Base-by-base conservation (phyloP, 1,139 yeast species). In the Kodamaea sp. region DNA sequence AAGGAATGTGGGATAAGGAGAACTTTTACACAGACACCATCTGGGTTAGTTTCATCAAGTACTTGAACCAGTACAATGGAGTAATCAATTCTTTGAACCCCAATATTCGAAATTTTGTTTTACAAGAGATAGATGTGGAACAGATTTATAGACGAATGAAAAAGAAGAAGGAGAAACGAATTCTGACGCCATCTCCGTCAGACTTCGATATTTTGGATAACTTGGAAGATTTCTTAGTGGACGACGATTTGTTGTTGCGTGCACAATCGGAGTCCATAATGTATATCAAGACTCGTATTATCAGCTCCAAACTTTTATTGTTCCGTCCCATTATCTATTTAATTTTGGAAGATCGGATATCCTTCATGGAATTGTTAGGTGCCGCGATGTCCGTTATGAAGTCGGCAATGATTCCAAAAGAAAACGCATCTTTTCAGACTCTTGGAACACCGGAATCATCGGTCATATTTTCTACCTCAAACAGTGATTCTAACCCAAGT, bases 241-340 rank as follows among this genome's bases (percentile, higher is more conserved):
- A 64, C 38, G 67, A 63, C 30, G 68, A 64, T 34, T 43, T 63
- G 28, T 45, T 65, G 26, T 46, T 63, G 27, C 55, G 59, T 24
- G 61, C 68, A 1, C 71, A 66, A 44, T 61, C 68, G 1, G 73
- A 67, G 41, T 51, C 63, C 7, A 59, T 68, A 19, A 64, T 67
- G 60, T 67, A 55, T 44, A 65, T 66, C 31, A 67, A 68, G 39
- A 65, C 72, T 2, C 46, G 74, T 31, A 56, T 68, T 7, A 35
- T 68, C 7, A 39, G 53, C 3, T 65, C 72, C 16, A 66, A 66
- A 30, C 38, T 66, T 32, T 35, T 59, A 6, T 45, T 68, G 23
- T 57, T 63, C 43, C 49, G 73, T 15, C 73, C 74, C 2, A 46
- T 68, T 8, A 50, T 61, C 10, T 67, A 66, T 42, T 48, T 66